Evolutionary conservation across 179 eudicot species (phyloP), one percentile per base, ranked within the genome.

Genomic region (Silene vulgaris): DNA sequence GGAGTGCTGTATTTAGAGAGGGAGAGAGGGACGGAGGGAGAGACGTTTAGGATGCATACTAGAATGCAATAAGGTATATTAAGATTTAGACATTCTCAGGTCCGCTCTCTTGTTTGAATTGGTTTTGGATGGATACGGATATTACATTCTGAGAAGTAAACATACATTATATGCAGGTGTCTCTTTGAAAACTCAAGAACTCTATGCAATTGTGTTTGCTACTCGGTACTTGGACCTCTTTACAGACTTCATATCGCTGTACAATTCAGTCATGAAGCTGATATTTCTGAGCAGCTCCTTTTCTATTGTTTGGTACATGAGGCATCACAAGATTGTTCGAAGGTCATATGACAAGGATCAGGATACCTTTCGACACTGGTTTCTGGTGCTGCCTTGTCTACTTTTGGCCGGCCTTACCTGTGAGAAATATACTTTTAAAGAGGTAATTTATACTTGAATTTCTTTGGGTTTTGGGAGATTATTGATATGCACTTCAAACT

Each of bases 311-410:
- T 92, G 97, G 98, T 94, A 94, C 84, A 94, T 94, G 74, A 86
- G 96, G 80, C 87, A 75, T 73, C 98, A 94, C 86, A 94, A 87
- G 83, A 82, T 89, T 83, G 98, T 94, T 45, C 85, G 91, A 37
- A 90, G 98, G 87, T 90, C 98, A 45, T 94, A 94, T 79, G 92
- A 92, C 83, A 94, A 86, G 81, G 94, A 94, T 78, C 98, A 92
- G 81, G 98, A 94, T 79, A 94, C 98, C 19, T 94, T 94, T 77
- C 88, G 98, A 74, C 97, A 94, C 80, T 77, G 79, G 83, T 84
- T 90, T 78, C 88, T 94, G 79, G 57, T 94, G 70, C 67, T 94
- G 35, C 98, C 98, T 72, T 92, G 97, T 85, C 81, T 94, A 7
- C 65, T 87, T 32, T 80, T 94, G 80, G 98, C 96, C 26, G 79